Base-by-base conservation (phyloP, 108 stramenopile species). In the Skeletonema costatum region DNA sequence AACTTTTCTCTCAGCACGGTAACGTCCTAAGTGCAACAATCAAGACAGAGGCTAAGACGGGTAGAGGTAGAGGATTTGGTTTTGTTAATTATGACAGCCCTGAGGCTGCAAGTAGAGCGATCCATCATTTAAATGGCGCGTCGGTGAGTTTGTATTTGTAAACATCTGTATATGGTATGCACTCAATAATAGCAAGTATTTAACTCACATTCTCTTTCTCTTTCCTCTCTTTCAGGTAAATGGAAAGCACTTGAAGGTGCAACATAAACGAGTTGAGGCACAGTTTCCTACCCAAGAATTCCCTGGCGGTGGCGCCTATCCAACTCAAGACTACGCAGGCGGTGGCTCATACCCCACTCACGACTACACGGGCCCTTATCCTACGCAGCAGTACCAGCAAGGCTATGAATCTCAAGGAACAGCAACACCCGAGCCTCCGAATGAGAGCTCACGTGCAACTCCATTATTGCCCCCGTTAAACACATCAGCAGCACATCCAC, bases 21-120 rank as follows among this genome's bases (percentile, higher is more conserved):
- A 93, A 91, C 66, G 75, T 99, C 36, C 69, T 99, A 69, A 96
- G 94, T 78, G 98, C 96, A 2, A 87, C 97, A 41, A 98, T 99
- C 68, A 98, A 98, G 97, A 95, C 97, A 32, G 98, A 99, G 75
- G 94, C 90, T 71, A 90, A 88, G 36, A 98, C 97, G 4, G 97
- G 97, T 41, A 81, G 97, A 67, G 94, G 95, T 74, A 87, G 95
- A 38, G 98, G 98, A 48, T 99, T 97, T 85, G 99, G 99, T 32
- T 99, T 99, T 76, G 98, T 99, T 59, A 94, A 92, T 42, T 99
- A 93, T 75, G 97, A 97, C 70, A 86, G 67, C 63, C 86, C 91
- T 32, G 97, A 92, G 30, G 84, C 94, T 13, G 98, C 98, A n/a
- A 93, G 90, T 14, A 58, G 82, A n/a, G 98, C 98, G n/a, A 99